Evolutionary conservation across 768 basidiomycete species (phyloP).

Genomic region (Russula abietina): DNA sequence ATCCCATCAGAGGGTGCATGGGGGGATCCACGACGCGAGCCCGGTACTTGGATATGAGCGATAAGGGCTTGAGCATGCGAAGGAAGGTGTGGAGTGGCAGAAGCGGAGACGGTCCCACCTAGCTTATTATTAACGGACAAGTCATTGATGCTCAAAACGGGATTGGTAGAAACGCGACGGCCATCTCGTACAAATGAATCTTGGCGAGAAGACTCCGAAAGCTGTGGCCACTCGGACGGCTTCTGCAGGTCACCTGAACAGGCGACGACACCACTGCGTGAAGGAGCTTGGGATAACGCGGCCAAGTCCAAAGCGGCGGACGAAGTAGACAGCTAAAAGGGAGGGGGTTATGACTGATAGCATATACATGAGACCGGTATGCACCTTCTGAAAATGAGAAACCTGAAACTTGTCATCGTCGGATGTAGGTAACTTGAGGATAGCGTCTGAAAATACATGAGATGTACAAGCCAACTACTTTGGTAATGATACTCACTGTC

Average conservation of each 20-base stretch:
- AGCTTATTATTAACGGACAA: constrained; percentile 37
- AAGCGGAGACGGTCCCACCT: constrained; percentile 46
- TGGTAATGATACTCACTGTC: constrained; percentile 55
- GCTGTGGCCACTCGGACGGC: constrained; percentile 93
- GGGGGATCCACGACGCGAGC: constrained; percentile 72
- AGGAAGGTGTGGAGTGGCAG: constrained; percentile 57
- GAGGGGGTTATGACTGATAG: neutral
- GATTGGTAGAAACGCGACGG: constrained; percentile 70
- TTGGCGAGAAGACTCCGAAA: constrained; percentile 58
- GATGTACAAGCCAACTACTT: neutral
- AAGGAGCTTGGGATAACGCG: constrained; percentile 77
- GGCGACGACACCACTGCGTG: constrained; percentile 50
- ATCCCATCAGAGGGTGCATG: constrained; percentile 56
- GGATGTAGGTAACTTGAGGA: constrained; percentile 79
- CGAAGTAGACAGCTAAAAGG: constrained; percentile 66
- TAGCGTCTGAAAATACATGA: constrained; percentile 54
- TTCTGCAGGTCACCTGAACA: constrained; percentile 56
- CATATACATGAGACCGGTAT: constrained; percentile 22
- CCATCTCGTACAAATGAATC: constrained; percentile 55
- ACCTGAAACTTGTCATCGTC: constrained; percentile 82
- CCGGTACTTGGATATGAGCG: constrained; percentile 36
- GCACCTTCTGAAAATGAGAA: constrained; percentile 59
- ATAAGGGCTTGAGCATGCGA: constrained; percentile 52
- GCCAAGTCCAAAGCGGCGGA: constrained; percentile 93
- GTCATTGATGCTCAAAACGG: constrained; percentile 57